Evolutionary conservation across 2,329 filamentous ascomycete species (phyloP), one percentile per base, ranked within the genome.

Genomic region (Colletotrichum sidae): DNA sequence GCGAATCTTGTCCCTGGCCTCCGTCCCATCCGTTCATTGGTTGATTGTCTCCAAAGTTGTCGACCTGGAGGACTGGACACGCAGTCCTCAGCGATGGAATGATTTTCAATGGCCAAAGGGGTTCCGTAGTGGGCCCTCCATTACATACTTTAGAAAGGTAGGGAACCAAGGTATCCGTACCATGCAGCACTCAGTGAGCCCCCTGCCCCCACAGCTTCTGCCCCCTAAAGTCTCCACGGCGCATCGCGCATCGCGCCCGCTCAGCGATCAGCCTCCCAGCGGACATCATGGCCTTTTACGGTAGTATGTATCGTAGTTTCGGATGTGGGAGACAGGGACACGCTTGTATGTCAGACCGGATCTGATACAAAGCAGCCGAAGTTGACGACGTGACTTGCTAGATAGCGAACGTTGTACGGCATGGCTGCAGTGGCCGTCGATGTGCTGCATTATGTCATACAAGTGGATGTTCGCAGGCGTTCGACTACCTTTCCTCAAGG

Each of bases 61-160:
- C 13, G 34, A 35, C 50, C 51, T 52, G 42, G 49, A 44, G 49
- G 50, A 44, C 12, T 42, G 62, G 57, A 61, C 63, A 50, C 46
- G 52, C 59, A 65, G 55, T 50, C 41, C 50, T 42, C 54, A 58
- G 44, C 13, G 51, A 50, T 61, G 60, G 64, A 67, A 67, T 64
- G 64, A 54, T 25, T 39, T 37, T 59, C 47, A 59, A 63, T 64
- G 49, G 55, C 50, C 51, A 12, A 44, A 17, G 34, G 47, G 35
- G 37, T 47, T 34, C 34, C 45, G 37, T 33, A 41, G 60, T 37
- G 53, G 52, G 57, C 50, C 55, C 57, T 47, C 45, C 15, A 44
- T 50, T 13, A 8, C 25, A 25, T 25, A 17, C 17, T 17, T 17
- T 17, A 25, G 25, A 25, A 25, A 25, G 25, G 25, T 25, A 25